These are phyloP conservation scores for Aspergillus homomorphus DNA, from an alignment of 495 filamentous ascomycete genomes.

Conservation along the genomic window DNA sequence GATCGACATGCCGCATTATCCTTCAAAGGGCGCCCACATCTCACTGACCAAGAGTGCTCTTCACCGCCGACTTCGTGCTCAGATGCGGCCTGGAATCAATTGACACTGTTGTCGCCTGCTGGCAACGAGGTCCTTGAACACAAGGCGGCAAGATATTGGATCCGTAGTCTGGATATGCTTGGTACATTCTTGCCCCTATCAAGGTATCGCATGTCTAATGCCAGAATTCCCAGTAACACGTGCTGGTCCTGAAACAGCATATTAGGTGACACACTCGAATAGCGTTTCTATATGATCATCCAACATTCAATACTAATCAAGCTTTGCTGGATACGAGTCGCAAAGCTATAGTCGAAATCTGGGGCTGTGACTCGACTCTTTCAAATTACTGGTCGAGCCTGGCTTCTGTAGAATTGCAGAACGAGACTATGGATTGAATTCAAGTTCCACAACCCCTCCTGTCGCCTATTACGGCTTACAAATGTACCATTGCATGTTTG, in stretches of 20 bases:
- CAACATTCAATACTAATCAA: not conserved
- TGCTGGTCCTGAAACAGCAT: not conserved
- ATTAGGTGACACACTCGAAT: not conserved
- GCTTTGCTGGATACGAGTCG: not conserved
- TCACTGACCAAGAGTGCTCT: slow-evolving; percentile 1
- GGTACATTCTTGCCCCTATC: not conserved
- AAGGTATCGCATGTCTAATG: not conserved
- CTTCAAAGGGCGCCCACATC: slow-evolving; percentile 1
- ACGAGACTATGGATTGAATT: not conserved
- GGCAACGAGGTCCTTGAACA: not conserved
- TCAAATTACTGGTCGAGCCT: not conserved
- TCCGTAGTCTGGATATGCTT: slow-evolving; percentile 1
- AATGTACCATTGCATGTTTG: slow-evolving; percentile 6
- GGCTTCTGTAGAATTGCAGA: slow-evolving; percentile 1
- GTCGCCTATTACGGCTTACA: slow-evolving; percentile 5
- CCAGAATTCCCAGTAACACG: not conserved
- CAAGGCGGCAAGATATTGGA: not conserved
- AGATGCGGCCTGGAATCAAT: not conserved
- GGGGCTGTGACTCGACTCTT: not conserved
- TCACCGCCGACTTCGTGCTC: not conserved
- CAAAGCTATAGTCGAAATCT: not conserved
- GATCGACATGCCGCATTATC: not conserved
- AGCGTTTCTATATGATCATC: slow-evolving; percentile 1
- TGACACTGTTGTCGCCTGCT: not conserved
- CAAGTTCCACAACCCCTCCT: not conserved